Evolutionary conservation across 345 rosid genomes (phyloP).

Genomic region (Dimocarpus longan): DNA sequence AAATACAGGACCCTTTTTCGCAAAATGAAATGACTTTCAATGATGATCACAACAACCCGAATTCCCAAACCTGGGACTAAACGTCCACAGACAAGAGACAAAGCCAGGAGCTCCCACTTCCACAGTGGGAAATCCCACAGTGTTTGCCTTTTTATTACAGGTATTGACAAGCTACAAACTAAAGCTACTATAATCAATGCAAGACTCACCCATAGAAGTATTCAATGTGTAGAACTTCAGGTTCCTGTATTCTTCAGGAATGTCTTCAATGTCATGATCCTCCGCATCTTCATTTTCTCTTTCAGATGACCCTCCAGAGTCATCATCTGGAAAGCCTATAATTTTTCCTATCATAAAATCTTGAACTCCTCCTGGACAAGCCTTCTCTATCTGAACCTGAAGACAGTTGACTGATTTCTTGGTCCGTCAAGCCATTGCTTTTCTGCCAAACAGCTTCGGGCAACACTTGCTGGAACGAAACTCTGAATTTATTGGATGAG

Average conservation of each 20-base stretch:
- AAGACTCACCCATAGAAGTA: slow-evolving; percentile 39
- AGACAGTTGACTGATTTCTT: neutral
- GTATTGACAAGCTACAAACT: slow-evolving; percentile 33
- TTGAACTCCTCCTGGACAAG: neutral
- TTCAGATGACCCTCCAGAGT: slow-evolving; percentile 13
- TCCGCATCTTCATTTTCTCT: slow-evolving; percentile 4
- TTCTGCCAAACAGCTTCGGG: slow-evolving; percentile 30
- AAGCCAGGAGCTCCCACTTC: slow-evolving; percentile 52
- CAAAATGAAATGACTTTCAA: slow-evolving; percentile 39
- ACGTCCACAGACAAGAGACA: slow-evolving; percentile 44
- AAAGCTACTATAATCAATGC: slow-evolving; percentile 30
- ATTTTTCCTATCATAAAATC: slow-evolving; percentile 13
- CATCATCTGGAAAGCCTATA: slow-evolving; percentile 39
- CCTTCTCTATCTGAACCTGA: slow-evolving; percentile 2
- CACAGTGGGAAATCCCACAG: slow-evolving; percentile 51
- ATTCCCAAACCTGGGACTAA: slow-evolving; percentile 44
- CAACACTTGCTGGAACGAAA: slow-evolving; percentile 33
- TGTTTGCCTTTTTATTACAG: slow-evolving; percentile 27
- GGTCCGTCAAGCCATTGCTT: slow-evolving; percentile 16
- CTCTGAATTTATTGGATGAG: slow-evolving; percentile 25
- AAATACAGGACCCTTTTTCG: slow-evolving; percentile 50
- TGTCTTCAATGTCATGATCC: slow-evolving; percentile 33
- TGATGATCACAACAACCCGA: slow-evolving; percentile 36
- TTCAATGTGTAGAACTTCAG: slow-evolving; percentile 19
- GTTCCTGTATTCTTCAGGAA: slow-evolving; percentile 33